These are phyloP conservation scores for Hondaea fermentalgiana DNA, from an alignment of 108 stramenopile genomes.

Conservation along the genomic window DNA sequence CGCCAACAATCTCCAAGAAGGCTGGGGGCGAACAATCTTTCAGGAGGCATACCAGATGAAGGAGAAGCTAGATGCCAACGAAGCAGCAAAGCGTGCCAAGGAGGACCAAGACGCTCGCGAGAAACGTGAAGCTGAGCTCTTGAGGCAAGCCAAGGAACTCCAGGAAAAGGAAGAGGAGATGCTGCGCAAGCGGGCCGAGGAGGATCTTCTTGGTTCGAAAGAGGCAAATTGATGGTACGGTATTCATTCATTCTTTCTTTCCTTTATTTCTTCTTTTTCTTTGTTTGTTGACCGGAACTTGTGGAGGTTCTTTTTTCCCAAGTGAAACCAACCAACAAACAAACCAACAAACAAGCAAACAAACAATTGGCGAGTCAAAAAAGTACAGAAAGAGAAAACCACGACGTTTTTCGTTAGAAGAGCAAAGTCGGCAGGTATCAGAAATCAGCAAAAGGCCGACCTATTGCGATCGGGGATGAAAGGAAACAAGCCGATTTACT, in stretches of 20 bases:
- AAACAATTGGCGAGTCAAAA: too few relatives aligned
- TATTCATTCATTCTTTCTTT: not conserved
- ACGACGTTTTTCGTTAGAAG: too few relatives aligned
- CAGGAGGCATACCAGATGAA: not conserved
- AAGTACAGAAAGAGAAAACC: too few relatives aligned
- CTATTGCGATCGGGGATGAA: too few relatives aligned
- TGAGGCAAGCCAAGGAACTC: not conserved
- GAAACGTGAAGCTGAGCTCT: not conserved
- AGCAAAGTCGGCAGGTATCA: too few relatives aligned
- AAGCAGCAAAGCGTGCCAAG: not conserved
- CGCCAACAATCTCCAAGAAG: not conserved
- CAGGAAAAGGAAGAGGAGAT: slow-evolving; percentile 15
- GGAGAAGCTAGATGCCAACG: not conserved
- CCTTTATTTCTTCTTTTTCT: not conserved
- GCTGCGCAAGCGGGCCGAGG: not conserved
- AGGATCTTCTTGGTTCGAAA: not conserved
- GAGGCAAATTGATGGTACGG: not conserved
- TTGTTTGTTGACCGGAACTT: not conserved
- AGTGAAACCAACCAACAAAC: too few relatives aligned
- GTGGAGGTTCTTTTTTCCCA: too few relatives aligned
- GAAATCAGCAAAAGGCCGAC: too few relatives aligned
- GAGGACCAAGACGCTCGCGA: not conserved
- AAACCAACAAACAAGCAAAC: too few relatives aligned
- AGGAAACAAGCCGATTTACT: too few relatives aligned
- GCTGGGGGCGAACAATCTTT: slow-evolving; percentile 17